Evolutionary conservation across 345 rosid species (phyloP).

Genomic region (Crucihimalaya himalaica): DNA sequence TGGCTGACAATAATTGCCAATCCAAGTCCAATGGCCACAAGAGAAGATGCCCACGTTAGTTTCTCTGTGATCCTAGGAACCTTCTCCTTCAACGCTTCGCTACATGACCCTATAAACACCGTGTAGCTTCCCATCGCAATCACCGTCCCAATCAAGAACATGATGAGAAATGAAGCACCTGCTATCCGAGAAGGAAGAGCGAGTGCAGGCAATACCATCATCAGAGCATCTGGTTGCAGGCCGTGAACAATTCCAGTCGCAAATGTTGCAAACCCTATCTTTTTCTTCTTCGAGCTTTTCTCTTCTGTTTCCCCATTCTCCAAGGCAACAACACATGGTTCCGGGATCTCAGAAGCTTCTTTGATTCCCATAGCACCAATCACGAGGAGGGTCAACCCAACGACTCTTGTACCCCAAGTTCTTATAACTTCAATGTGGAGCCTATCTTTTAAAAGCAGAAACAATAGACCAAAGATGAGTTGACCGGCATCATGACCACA

Average conservation of each 20-base stretch:
- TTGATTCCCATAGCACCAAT: constrained; percentile 89
- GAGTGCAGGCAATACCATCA: constrained; percentile 96
- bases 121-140: constrained; percentile 98
- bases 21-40: constrained; percentile 89
- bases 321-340: constrained; percentile 66
- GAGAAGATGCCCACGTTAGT: constrained; percentile 93
- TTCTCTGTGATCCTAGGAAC: constrained; percentile 94
- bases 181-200: constrained; percentile 94
- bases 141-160: constrained; percentile 92
- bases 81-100: constrained; percentile 80
- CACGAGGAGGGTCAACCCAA: constrained; percentile 73
- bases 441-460: constrained; percentile 75
- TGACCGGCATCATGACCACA: constrained; percentile 99
- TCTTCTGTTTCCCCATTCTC: constrained; percentile 75
- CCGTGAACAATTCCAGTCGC: constrained; percentile 96
- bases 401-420: constrained; percentile 95
- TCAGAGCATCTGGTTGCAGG: constrained; percentile 90
- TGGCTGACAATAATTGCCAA: constrained; percentile 83
- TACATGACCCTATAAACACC: constrained; percentile 85
- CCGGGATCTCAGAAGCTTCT: constrained; percentile 81
- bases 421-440: constrained; percentile 82
- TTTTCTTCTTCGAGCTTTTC: constrained; percentile 65
- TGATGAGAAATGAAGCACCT: constrained; percentile 82
- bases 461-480: constrained; percentile 74
- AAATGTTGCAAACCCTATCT: constrained; percentile 91